These are phyloP conservation scores for Apium graveolens DNA, from an alignment of 129 eudicot species.

Conservation along the genomic window DNA sequence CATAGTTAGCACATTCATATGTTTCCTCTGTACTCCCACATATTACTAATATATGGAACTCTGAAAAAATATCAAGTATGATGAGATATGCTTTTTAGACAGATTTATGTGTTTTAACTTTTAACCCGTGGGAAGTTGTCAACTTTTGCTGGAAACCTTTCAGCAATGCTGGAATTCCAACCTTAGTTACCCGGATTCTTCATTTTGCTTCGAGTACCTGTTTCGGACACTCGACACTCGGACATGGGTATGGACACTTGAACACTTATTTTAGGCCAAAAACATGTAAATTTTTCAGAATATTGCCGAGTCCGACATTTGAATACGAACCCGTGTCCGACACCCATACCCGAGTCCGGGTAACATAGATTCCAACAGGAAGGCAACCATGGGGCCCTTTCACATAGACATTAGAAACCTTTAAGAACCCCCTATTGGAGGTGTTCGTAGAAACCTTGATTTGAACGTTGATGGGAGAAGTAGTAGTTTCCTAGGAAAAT, in stretches of 20 bases:
- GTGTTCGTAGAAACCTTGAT: not conserved
- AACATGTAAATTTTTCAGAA: too few relatives aligned
- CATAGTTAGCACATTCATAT: not conserved
- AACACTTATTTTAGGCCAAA: too few relatives aligned
- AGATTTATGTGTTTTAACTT: not conserved
- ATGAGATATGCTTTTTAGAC: not conserved
- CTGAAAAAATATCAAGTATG: not conserved
- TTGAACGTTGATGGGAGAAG: not conserved
- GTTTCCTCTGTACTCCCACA: not conserved
- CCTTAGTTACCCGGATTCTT: too few relatives aligned
- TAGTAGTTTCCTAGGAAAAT: not conserved
- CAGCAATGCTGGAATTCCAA: not conserved
- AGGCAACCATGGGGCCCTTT: not conserved
- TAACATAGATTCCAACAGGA: too few relatives aligned
- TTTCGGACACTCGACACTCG: too few relatives aligned
- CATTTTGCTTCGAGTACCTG: too few relatives aligned
- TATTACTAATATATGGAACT: too few relatives aligned
- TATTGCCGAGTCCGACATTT: too few relatives aligned
- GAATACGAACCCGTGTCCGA: too few relatives aligned
- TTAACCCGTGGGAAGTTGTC: not conserved
- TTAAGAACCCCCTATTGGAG: not conserved
- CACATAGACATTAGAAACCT: not conserved
- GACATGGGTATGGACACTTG: too few relatives aligned
- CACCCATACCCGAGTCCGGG: too few relatives aligned
- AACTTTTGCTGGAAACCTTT: not conserved